Evolutionary conservation across 768 basidiomycete genomes (phyloP).

Genomic region (Pisolithus albus): DNA sequence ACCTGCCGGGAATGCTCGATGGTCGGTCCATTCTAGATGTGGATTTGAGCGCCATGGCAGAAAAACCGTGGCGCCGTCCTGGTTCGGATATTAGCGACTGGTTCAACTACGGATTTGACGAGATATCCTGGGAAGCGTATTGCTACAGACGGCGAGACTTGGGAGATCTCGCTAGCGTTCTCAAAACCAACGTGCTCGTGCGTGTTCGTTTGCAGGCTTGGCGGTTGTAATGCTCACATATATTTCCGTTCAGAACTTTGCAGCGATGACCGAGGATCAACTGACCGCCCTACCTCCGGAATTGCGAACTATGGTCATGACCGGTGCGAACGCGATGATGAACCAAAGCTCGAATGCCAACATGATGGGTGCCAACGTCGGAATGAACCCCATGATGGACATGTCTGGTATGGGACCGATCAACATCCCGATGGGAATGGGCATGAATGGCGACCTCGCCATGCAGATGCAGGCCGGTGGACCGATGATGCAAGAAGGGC

Average conservation of each 20-base stretch:
- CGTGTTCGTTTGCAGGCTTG: constrained; percentile 22
- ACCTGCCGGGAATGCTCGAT: constrained; percentile 56
- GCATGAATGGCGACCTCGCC: constrained; percentile 62
- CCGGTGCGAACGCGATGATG: constrained; percentile 75
- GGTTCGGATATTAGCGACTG: constrained; percentile 94
- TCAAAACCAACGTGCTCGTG: constrained; percentile 80
- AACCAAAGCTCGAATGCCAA: constrained; percentile 45
- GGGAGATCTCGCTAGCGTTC: constrained; percentile 69
- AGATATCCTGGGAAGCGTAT: constrained; percentile 92
- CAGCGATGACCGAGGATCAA: constrained; percentile 78
- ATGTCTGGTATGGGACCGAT: constrained; percentile 60
- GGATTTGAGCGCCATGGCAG: constrained; percentile 64
- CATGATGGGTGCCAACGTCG: constrained; percentile 47
- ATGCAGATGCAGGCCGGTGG: constrained; percentile 43
- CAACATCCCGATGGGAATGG: constrained; percentile 50
- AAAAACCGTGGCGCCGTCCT: constrained; percentile 88
- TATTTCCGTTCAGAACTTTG: constrained; percentile 51
- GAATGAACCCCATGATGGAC: constrained; percentile 73
- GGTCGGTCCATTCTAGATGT: constrained; percentile 80
- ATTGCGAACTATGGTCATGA: constrained; percentile 82
- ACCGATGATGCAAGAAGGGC: constrained; percentile 51
- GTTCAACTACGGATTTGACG: constrained; percentile 99
- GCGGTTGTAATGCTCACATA: constrained; percentile 2
- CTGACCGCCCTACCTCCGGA: constrained; percentile 72
- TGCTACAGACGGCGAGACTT: constrained; percentile 77